Base-by-base conservation (phyloP, 2,329 filamentous ascomycete genomes). In the Sphaerulina populicola region DNA sequence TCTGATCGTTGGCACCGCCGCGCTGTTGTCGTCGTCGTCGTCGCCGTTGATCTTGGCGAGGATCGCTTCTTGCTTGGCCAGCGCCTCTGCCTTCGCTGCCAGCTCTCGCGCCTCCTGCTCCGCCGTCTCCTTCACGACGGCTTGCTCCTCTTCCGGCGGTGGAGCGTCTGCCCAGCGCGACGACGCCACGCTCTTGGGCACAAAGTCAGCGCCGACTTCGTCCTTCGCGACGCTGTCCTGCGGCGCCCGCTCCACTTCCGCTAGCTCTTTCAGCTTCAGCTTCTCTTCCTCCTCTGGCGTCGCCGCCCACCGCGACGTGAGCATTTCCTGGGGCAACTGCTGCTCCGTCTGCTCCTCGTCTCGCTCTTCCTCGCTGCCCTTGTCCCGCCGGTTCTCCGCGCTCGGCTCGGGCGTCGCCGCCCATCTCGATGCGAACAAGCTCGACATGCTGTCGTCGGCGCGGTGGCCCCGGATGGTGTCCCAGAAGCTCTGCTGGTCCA, bases 401-500 rank as follows among this genome's bases (percentile, higher is more conserved):
- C 38, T 30, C 27, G 55, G 47, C 30, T 62, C 54, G 9, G 61
- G 60, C 35, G 60, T 61, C 8, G 59, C 59, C 14, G 64, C 63
- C 61, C 62, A 63, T 43, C 61, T 53, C 10, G 64, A 65, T 15
- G 63, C 62, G 15, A 60, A 55, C 23, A 66, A 53, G 38, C 57
- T 66, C 60, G 53, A 68, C 68, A 59, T 66, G 47, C 52, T 65
- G 55, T 58, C 52, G 31, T 47, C 67, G 44, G 41, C 62, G 67
- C 66, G 64, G 65, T 68, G 62, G 64, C 71, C 64, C 60, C 68
- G 57, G 64, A 66, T 35, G 56, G 63, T 68, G 18, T 72, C 66
- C 71, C 71, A 74, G 57, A 76, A 76, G 54, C 74, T 71, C 52
- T 74, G 71, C 63, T 75, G 74, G 56, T 74, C 73, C 56, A 76